A percentile compares a stretch with the other conserved stretches of the same genome.
phyloP scores from a whole-genome alignment of 345 rosid species.

The Eucalyptus dawsonii region DNA sequence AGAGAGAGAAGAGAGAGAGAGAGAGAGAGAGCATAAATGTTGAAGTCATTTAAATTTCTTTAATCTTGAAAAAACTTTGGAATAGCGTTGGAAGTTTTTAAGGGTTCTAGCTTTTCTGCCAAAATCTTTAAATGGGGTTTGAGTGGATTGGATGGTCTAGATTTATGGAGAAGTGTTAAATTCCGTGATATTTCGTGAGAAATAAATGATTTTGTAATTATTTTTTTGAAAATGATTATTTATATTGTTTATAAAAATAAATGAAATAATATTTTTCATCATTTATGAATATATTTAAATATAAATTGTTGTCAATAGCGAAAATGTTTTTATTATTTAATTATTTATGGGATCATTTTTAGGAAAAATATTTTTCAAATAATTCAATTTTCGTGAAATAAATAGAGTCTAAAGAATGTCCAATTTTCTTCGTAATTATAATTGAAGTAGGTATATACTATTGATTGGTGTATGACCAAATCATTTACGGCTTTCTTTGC shows the following conservation, averaged over 20 bases:
- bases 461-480: background rate
- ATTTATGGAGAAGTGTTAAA: background rate
- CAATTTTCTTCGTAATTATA: background rate
- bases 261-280: accelerated
- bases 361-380: background rate
- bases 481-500: background rate
- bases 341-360: accelerated
- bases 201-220: background rate
- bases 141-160: background rate
- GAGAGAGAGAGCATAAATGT: background rate
- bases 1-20: background rate
- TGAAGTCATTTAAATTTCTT: background rate
- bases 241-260: accelerated
- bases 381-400: accelerated
- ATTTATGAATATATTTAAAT: background rate
- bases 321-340: background rate
- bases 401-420: background rate
- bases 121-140: background rate
- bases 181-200: accelerated
- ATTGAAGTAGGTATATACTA: background rate
- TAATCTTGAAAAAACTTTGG: background rate
- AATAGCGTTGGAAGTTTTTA: background rate
- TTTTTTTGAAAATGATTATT: background rate
- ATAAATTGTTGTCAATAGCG: accelerated
- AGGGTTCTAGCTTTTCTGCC: background rate